These are phyloP conservation scores for Pythium periplocum DNA, from an alignment of 352 stramenopile species.

Conservation along the genomic window DNA sequence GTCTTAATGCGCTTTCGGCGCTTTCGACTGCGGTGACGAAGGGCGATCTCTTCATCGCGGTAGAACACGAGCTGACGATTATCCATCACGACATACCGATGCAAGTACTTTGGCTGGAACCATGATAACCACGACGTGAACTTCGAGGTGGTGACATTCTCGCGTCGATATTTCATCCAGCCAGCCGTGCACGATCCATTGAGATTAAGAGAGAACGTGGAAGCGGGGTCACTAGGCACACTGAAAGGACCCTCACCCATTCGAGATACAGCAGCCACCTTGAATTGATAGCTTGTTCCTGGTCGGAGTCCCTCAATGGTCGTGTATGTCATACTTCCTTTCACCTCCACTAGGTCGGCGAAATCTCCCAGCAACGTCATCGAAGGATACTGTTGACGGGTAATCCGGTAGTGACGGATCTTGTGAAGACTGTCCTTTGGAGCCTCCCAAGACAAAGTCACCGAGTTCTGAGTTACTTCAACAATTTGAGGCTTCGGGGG, in stretches of 20 bases:
- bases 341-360: conserved; percentile 71
- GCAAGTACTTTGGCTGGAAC: conserved; percentile 72
- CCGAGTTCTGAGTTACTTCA: conserved; percentile 66
- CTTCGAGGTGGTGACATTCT: conserved; percentile 45
- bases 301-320: conserved; percentile 76
- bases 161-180: conserved; percentile 83
- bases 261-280: conserved; percentile 75
- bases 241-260: conserved; percentile 87
- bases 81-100: conserved; percentile 82
- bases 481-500: conserved; percentile 47
- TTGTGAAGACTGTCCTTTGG: conserved; percentile 62
- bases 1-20: conserved; percentile 77
- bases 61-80: conserved; percentile 72
- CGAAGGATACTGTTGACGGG: conserved; percentile 71
- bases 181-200: conserved; percentile 69
- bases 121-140: conserved; percentile 48
- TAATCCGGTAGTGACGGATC: conserved; percentile 81
- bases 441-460: conserved; percentile 67
- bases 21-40: conserved; percentile 75
- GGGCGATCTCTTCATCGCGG: conserved; percentile 67
- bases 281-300: conserved; percentile 82
- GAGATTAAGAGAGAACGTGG: conserved; percentile 69
- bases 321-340: conserved; percentile 38
- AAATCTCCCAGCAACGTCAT: conserved; percentile 81
- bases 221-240: conserved; percentile 55